These are phyloP conservation scores for Echinosophora koreensis DNA, from an alignment of 306 rosid species.

Conservation along the genomic window DNA sequence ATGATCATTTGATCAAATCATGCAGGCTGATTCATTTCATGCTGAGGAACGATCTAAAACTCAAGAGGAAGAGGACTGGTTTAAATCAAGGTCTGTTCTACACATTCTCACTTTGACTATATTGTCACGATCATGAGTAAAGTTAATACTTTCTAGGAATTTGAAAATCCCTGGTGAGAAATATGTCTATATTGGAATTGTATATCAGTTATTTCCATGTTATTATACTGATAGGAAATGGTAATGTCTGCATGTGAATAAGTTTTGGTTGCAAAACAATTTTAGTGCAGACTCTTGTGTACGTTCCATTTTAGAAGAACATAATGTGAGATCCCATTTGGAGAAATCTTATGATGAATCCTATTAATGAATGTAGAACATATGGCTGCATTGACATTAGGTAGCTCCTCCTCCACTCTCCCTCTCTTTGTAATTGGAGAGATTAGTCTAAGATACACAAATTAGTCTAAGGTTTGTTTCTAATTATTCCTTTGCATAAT, in stretches of 20 bases:
- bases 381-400: constrained; percentile 21
- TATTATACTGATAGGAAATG: constrained; percentile 30
- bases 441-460: constrained; percentile 27
- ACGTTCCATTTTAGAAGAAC: not conserved
- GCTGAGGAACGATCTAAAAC: constrained; percentile 52
- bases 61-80: constrained; percentile 77
- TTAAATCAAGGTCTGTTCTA: too few relatives aligned
- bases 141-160: constrained; percentile 40
- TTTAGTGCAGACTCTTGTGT: constrained; percentile 4
- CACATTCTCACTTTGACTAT: too few relatives aligned
- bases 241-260: constrained; percentile 17
- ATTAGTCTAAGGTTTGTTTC: constrained; percentile 71
- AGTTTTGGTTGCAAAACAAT: not conserved
- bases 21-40: constrained; percentile 57
- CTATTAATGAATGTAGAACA: constrained; percentile 32
- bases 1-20: not conserved
- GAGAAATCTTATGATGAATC: constrained; percentile 28
- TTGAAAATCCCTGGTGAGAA: constrained; percentile 15
- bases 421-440: constrained; percentile 13
- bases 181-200: constrained; percentile 31
- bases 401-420: not conserved
- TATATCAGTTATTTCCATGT: not conserved
- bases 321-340: constrained; percentile 6
- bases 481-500: not conserved
- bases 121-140: constrained; percentile 51